phyloP scores from a whole-genome alignment of 2,329 filamentous ascomycete species.

The Botryotinia calthae region DNA sequence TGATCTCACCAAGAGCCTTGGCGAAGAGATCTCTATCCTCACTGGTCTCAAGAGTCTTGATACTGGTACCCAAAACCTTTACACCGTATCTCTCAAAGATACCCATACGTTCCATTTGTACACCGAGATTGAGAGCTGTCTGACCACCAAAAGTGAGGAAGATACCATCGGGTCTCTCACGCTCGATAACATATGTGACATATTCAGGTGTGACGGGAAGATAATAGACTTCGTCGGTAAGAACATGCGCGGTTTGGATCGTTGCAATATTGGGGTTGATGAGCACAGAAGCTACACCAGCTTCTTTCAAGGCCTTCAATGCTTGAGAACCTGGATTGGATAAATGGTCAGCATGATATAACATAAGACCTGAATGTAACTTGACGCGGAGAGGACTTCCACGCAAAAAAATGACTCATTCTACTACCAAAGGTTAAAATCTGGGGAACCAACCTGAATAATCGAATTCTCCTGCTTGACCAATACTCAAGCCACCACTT shows the following conservation, averaged over 20 bases:
- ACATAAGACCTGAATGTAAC: too few species aligned
- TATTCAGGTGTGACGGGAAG: conserved; percentile 97
- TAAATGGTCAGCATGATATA: conserved; percentile 27
- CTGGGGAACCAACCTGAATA: conserved; percentile 70
- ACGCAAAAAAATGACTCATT: conserved; percentile 31
- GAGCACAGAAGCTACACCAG: conserved; percentile 83
- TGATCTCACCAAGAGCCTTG: conserved; percentile 92
- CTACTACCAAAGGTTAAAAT: conserved; percentile 10
- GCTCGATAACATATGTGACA: conserved; percentile 95
- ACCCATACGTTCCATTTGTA: conserved; percentile 94
- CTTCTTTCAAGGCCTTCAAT: conserved; percentile 94
- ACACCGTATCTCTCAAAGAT: conserved; percentile 94
- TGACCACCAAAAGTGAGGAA: conserved; percentile 97
- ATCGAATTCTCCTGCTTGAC: conserved; percentile 96
- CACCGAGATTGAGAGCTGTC: conserved; percentile 93
- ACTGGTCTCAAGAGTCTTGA: conserved; percentile 88
- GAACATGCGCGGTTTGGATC: conserved; percentile 93
- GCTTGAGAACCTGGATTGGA: conserved; percentile 76
- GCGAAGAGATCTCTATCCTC: conserved; percentile 96
- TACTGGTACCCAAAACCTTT: conserved; percentile 91
- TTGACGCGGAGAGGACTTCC: not conserved
- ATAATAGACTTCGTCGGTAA: conserved; percentile 97
- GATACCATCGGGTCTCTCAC: conserved; percentile 92
- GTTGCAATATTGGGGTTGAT: conserved; percentile 99
- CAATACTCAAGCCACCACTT: conserved; percentile 91